Conservation (phyloP, 306 rosid genomes). For the Dicorynia guianensis region DNA sequence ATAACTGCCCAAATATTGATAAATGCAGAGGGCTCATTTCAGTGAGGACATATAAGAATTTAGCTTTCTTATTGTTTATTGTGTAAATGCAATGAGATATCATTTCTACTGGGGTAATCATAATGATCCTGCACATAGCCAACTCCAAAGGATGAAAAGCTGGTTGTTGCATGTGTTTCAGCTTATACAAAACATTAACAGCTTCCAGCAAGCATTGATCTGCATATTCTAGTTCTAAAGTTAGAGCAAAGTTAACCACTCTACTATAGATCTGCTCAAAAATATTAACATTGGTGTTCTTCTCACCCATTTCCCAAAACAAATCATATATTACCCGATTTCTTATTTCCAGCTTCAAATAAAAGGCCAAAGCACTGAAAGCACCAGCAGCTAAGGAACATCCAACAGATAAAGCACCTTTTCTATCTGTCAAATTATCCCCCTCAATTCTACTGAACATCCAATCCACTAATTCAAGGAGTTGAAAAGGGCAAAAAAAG, state of each 20-base stretch:
- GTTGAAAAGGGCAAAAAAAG: slow-evolving; percentile 76
- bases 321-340: slow-evolving; percentile 58
- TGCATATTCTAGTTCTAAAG: slow-evolving; percentile 58
- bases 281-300: slow-evolving; percentile 42
- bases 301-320: slow-evolving; percentile 66
- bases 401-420: slow-evolving; percentile 62
- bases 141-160: slow-evolving; percentile 63
- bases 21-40: slow-evolving; percentile 78
- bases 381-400: slow-evolving; percentile 78
- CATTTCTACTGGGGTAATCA: slow-evolving; percentile 62
- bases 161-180: slow-evolving; percentile 54
- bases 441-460: slow-evolving; percentile 57
- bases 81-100: slow-evolving; percentile 60
- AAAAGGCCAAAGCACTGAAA: slow-evolving; percentile 62
- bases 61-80: slow-evolving; percentile 61
- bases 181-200: slow-evolving; percentile 56
- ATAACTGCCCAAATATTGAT: slow-evolving; percentile 72
- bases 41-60: slow-evolving; percentile 68
- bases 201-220: slow-evolving; percentile 81
- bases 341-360: slow-evolving; percentile 59
- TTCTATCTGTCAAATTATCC: slow-evolving; percentile 48
- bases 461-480: slow-evolving; percentile 86
- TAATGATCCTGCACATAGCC: slow-evolving; percentile 61
- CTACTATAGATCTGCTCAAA: slow-evolving; percentile 70
- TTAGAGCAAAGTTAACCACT: slow-evolving; percentile 51